Evolutionary conservation across 768 basidiomycete genomes (phyloP).

Genomic region (Gloeostereum incarnatum): DNA sequence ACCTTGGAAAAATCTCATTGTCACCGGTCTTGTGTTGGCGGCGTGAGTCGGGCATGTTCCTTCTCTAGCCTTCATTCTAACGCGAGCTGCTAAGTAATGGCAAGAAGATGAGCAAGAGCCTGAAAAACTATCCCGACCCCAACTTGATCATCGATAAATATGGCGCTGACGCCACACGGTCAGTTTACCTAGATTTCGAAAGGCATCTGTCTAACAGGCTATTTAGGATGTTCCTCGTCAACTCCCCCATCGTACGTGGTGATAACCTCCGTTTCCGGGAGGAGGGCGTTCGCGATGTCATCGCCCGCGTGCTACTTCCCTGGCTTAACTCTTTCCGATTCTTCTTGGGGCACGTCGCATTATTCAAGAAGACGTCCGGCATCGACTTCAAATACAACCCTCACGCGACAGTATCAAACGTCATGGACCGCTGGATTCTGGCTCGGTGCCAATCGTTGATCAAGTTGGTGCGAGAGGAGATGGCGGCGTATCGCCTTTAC

Average conservation of each 20-base stretch:
- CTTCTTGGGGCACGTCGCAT: constrained; percentile 90
- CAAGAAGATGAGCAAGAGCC: constrained; percentile 99
- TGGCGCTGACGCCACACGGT: constrained; percentile 95
- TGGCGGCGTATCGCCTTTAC: constrained; percentile 96
- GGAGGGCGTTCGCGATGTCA: constrained; percentile 93
- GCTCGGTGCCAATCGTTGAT: constrained; percentile 98
- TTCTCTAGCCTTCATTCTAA: constrained; percentile 1
- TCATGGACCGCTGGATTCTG: constrained; percentile 98
- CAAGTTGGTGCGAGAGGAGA: constrained; percentile 83
- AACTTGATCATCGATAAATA: constrained; percentile 82
- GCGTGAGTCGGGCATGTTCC: constrained; percentile 43
- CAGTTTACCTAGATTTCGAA: constrained; percentile 1
- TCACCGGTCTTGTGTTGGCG: constrained; percentile 91
- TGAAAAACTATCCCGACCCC: constrained; percentile 96
- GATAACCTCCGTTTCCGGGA: constrained; percentile 98
- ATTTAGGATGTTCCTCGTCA: constrained; percentile 91
- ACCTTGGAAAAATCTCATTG: constrained; percentile 98
- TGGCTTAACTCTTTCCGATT: constrained; percentile 99
- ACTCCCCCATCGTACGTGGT: constrained; percentile 96
- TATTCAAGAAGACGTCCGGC: constrained; percentile 75
- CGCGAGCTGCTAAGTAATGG: constrained; percentile 63
- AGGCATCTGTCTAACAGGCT: not conserved
- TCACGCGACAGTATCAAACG: constrained; percentile 71
- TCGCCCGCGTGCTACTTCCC: constrained; percentile 92
- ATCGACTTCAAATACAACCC: constrained; percentile 80